A percentile compares a stretch with the other conserved stretches of the same genome.
Conservation (phyloP, 176 grass and related monocot genomes). For the Coix lacrymajobi region DNA sequence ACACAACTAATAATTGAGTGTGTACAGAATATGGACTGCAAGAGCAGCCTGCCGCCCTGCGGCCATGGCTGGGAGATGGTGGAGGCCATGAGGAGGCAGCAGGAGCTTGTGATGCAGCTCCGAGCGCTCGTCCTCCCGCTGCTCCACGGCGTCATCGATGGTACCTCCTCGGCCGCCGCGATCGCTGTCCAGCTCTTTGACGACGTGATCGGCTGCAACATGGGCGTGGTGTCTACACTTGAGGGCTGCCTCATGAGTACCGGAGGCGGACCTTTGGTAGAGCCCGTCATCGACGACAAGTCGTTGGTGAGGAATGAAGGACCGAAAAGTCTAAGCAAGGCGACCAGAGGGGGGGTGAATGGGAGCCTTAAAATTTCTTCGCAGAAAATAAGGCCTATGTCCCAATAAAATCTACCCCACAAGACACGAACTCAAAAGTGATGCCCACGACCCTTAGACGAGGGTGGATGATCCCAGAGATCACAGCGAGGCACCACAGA, state of each 20-base stretch:
- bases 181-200: background rate
- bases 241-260: background rate
- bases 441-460: no score
- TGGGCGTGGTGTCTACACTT: background rate
- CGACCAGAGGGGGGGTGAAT: no score
- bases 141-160: background rate
- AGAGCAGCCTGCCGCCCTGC: background rate
- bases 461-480: no score
- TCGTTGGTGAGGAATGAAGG: background rate
- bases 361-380: no score
- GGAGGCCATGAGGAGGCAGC: conserved; percentile 12
- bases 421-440: no score
- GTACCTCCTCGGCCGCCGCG: background rate
- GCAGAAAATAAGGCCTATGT: no score
- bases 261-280: background rate
- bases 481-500: no score
- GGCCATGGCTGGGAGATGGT: background rate
- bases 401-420: no score
- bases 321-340: no score
- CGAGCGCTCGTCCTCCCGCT: conserved; percentile 21
- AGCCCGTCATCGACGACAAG: background rate
- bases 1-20: background rate
- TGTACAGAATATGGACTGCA: background rate
- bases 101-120: conserved; percentile 25
- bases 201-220: background rate